Percentiles rank a stretch among this genome's conserved stretches.
Evolutionary conservation across 1,284 basidiomycete species (phyloP).

Genomic region (Boletellus sp.): DNA sequence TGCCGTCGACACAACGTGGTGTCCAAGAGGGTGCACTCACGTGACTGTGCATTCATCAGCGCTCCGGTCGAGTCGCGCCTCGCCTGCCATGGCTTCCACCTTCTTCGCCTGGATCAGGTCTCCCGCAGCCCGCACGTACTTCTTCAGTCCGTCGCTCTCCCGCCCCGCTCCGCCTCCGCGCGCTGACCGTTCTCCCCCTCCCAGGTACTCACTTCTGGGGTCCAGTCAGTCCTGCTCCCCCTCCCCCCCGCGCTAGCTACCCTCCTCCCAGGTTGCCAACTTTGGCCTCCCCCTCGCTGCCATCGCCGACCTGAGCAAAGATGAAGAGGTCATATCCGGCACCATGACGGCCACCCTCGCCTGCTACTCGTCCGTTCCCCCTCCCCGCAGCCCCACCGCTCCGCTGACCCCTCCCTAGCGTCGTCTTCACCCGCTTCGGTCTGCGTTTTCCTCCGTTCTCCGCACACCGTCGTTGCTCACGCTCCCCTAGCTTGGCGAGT

Average conservation of each 20-base stretch:
- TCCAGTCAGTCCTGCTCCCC: slow-evolving; percentile 57
- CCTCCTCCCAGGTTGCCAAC: slow-evolving; percentile 75
- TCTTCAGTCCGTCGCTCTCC: slow-evolving; percentile 71
- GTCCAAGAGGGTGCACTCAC: not conserved
- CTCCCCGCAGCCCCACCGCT: not conserved
- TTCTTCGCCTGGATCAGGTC: slow-evolving; percentile 86
- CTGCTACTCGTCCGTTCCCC: slow-evolving; percentile 81
- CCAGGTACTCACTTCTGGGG: slow-evolving; percentile 96
- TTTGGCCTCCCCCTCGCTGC: slow-evolving; percentile 95
- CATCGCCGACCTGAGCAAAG: slow-evolving; percentile 83
- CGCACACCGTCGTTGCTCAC: slow-evolving; percentile 1
- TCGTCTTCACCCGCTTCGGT: slow-evolving; percentile 97
- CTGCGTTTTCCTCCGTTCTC: slow-evolving; percentile 1
- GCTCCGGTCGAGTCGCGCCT: slow-evolving; percentile 1
- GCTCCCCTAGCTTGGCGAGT: slow-evolving; percentile 83
- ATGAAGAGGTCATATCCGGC: slow-evolving; percentile 93
- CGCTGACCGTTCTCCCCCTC: slow-evolving; percentile 8
- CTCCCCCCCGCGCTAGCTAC: slow-evolving; percentile 6
- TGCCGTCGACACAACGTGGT: not conserved
- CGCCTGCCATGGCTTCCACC: slow-evolving; percentile 64
- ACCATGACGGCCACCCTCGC: slow-evolving; percentile 91
- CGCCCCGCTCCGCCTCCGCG: slow-evolving; percentile 2
- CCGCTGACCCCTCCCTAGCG: slow-evolving; percentile 40
- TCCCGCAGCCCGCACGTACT: slow-evolving; percentile 86
- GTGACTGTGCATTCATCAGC: not conserved